Percentiles rank a stretch among this genome's conserved stretches.
Conservation (phyloP, 2,329 filamentous ascomycete species). For the Fusarium verticillioides region DNA sequence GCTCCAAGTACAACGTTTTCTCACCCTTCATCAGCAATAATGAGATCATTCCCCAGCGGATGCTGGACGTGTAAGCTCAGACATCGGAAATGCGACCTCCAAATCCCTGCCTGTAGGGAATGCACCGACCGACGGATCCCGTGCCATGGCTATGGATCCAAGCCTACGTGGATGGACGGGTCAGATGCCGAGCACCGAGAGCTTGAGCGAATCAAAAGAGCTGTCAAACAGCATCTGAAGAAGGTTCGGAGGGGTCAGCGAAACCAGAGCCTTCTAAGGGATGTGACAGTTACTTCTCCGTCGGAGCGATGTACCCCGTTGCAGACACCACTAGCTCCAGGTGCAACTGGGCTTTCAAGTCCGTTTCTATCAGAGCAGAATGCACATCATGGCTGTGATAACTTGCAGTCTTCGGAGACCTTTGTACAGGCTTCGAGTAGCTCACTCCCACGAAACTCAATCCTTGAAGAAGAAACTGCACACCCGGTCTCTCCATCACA, state of each 20-base stretch:
- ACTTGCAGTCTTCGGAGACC: rapidly evolving
- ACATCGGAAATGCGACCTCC: background rate
- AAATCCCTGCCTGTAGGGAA: background rate
- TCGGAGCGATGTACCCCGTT: rapidly evolving
- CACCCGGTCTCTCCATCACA: background rate
- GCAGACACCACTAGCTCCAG: background rate
- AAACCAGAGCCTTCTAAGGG: background rate
- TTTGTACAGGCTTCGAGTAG: rapidly evolving
- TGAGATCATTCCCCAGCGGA: background rate
- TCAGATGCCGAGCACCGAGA: background rate
- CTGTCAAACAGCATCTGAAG: background rate
- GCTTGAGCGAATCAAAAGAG: background rate
- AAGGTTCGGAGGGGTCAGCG: background rate
- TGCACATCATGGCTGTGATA: too few relatives aligned
- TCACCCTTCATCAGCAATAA: background rate
- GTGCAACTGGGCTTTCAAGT: too few relatives aligned
- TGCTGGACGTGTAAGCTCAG: slow-evolving; percentile 5
- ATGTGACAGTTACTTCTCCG: background rate
- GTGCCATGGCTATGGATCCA: background rate
- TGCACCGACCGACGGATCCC: background rate
- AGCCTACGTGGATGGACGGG: background rate
- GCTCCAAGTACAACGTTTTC: background rate
- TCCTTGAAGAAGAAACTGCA: background rate
- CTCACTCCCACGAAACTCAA: too few relatives aligned
- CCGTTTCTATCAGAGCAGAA: background rate